These are phyloP conservation scores for Fusarium sp. DNA, from an alignment of 2,329 filamentous ascomycete species.

Conservation along the genomic window DNA sequence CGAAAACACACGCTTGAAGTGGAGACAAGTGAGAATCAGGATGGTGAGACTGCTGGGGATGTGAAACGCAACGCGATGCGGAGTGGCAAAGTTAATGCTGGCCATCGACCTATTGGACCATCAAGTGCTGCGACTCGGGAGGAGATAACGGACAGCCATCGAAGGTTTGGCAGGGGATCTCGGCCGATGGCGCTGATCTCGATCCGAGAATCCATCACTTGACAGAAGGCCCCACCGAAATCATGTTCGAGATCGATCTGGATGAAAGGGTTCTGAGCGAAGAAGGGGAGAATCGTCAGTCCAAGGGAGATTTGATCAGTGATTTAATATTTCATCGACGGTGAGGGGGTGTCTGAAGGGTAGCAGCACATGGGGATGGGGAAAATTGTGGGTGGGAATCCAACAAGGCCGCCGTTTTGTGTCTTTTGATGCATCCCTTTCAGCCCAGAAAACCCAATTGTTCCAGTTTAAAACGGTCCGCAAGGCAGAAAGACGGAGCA, in stretches of 20 bases:
- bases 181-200: conserved; percentile 39
- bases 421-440: conserved; percentile 15
- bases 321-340: conserved; percentile 6
- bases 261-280: conserved; percentile 11
- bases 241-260: conserved; percentile 35
- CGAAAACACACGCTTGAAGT: background rate
- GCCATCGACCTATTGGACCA: background rate
- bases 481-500: conserved; percentile 15
- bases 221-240: conserved; percentile 14
- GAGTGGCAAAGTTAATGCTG: conserved; percentile 4
- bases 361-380: background rate
- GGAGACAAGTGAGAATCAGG: background rate
- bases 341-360: conserved; percentile 7
- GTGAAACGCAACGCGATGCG: conserved; percentile 18
- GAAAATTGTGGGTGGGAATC: conserved; percentile 18
- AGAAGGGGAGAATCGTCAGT: background rate
- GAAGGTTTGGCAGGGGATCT: conserved; percentile 39
- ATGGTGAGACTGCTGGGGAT: conserved; percentile 11
- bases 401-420: conserved; percentile 28
- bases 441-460: background rate
- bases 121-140: background rate
- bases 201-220: conserved; percentile 35
- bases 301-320: conserved; percentile 6
- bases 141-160: conserved; percentile 32
- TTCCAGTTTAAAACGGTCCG: conserved; percentile 42